Percentiles rank a stretch among this genome's conserved stretches.
These are phyloP conservation scores for Ceratocystis lukuohia DNA, from an alignment of 2,329 filamentous ascomycete genomes.

Conservation along the genomic window DNA sequence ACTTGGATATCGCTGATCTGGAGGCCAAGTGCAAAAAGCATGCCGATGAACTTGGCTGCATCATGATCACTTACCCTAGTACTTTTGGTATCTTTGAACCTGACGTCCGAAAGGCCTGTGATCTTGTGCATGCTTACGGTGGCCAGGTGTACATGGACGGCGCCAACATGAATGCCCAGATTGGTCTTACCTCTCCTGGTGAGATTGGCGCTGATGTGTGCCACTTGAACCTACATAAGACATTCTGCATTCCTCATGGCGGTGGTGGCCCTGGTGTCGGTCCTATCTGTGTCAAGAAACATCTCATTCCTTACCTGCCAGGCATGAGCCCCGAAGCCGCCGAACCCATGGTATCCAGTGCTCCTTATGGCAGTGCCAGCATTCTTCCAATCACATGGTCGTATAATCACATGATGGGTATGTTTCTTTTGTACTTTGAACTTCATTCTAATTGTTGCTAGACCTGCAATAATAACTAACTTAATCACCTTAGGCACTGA, in stretches of 20 bases:
- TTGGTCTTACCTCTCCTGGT: slow-evolving; percentile 84
- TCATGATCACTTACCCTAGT: slow-evolving; percentile 95
- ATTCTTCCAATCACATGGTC: slow-evolving; percentile 92
- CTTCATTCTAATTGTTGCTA: background rate
- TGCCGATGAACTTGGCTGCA: slow-evolving; percentile 70
- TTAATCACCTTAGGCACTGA: slow-evolving; percentile 34
- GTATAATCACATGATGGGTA: slow-evolving; percentile 89
- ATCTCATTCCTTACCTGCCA: slow-evolving; percentile 65
- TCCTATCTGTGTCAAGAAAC: slow-evolving; percentile 78
- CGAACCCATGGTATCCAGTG: slow-evolving; percentile 58
- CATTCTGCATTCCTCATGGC: slow-evolving; percentile 94
- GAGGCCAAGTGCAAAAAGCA: slow-evolving; percentile 82
- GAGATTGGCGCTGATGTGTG: slow-evolving; percentile 94
- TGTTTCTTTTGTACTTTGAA: slow-evolving; percentile 19
- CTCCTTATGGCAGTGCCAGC: slow-evolving; percentile 75
- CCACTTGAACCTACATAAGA: slow-evolving; percentile 96
- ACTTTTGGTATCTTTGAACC: slow-evolving; percentile 95
- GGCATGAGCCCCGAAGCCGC: slow-evolving; percentile 29
- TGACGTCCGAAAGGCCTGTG: slow-evolving; percentile 68
- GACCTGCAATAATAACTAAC: slow-evolving; percentile 20
- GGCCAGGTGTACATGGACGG: slow-evolving; percentile 98
- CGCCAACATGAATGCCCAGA: slow-evolving; percentile 97
- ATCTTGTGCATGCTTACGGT: slow-evolving; percentile 73
- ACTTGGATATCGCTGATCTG: slow-evolving; percentile 76
- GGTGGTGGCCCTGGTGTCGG: slow-evolving; percentile 89